Conservation (phyloP, 495 filamentous ascomycete species). For the Penicillium psychrofluorescens region DNA sequence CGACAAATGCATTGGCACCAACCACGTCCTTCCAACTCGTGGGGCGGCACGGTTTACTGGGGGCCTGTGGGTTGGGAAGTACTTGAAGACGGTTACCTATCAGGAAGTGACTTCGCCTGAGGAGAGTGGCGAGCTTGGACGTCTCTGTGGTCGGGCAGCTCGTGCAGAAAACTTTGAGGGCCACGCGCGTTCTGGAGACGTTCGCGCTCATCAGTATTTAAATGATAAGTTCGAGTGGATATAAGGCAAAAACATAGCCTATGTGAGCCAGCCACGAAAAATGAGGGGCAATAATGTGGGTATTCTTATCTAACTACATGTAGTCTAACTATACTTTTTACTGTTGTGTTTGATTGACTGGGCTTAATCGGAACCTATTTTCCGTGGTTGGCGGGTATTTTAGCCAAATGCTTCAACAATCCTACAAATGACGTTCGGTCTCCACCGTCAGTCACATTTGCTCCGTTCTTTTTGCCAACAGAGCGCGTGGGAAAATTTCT, state of each 20-base stretch:
- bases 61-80: constrained; percentile 49
- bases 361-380: too few relatives aligned
- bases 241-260: not conserved
- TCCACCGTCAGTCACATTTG: too few relatives aligned
- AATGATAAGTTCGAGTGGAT: constrained; percentile 39
- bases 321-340: too few relatives aligned
- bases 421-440: too few relatives aligned
- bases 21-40: constrained; percentile 46
- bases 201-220: constrained; percentile 36
- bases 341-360: too few relatives aligned
- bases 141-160: constrained; percentile 44
- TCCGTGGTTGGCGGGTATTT: too few relatives aligned
- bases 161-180: constrained; percentile 47
- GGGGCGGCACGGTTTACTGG: constrained; percentile 42
- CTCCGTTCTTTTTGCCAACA: too few relatives aligned
- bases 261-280: too few relatives aligned
- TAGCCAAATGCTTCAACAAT: too few relatives aligned
- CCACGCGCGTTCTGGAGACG: constrained; percentile 43
- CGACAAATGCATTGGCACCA: constrained; percentile 49
- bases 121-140: constrained; percentile 42
- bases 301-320: too few relatives aligned
- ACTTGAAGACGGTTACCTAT: constrained; percentile 43
- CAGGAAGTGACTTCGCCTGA: constrained; percentile 39
- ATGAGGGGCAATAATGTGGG: not conserved
- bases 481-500: too few relatives aligned